Conservation (phyloP, 176 grass and related monocot species). For the Phragmites australis region DNA sequence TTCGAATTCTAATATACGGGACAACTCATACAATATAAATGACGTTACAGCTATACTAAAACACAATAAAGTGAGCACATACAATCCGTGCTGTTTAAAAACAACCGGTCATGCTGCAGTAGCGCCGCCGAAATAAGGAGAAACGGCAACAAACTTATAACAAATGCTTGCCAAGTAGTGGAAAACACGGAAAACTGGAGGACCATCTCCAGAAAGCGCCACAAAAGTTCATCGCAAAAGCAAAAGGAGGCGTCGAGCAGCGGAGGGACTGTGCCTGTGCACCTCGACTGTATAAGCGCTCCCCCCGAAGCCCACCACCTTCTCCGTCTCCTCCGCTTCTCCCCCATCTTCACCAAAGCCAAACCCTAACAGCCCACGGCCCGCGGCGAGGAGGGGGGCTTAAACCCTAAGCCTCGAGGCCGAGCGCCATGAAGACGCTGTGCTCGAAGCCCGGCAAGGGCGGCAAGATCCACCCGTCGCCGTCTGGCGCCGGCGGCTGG, state of each 20-base stretch:
- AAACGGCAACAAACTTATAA: too few species aligned
- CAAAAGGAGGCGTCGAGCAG: background rate
- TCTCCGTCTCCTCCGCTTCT: background rate
- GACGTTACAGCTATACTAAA: too few species aligned
- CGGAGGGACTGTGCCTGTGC: background rate
- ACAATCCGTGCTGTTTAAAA: too few species aligned
- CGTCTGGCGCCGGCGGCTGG: too few species aligned
- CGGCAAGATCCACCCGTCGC: slow-evolving; percentile 56
- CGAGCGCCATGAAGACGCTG: slow-evolving; percentile 51
- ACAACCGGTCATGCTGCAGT: too few species aligned
- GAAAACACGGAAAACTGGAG: background rate
- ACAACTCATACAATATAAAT: too few species aligned
- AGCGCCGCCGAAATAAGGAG: too few species aligned
- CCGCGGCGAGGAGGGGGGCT: background rate
- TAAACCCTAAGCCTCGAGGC: slow-evolving; percentile 19
- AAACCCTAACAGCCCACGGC: slow-evolving; percentile 23
- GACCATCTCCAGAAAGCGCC: background rate
- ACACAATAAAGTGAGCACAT: too few species aligned
- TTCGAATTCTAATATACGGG: too few species aligned
- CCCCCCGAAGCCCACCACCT: slow-evolving; percentile 14
- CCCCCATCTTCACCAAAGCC: background rate
- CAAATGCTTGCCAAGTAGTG: background rate
- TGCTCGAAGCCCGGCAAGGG: slow-evolving; percentile 49
- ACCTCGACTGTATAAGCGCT: slow-evolving; percentile 26
- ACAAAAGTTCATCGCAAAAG: background rate